Evolutionary conservation across 202 grass and related monocot genomes (phyloP), one percentile per base, ranked within the genome.

Genomic region (Digitaria exilis): DNA sequence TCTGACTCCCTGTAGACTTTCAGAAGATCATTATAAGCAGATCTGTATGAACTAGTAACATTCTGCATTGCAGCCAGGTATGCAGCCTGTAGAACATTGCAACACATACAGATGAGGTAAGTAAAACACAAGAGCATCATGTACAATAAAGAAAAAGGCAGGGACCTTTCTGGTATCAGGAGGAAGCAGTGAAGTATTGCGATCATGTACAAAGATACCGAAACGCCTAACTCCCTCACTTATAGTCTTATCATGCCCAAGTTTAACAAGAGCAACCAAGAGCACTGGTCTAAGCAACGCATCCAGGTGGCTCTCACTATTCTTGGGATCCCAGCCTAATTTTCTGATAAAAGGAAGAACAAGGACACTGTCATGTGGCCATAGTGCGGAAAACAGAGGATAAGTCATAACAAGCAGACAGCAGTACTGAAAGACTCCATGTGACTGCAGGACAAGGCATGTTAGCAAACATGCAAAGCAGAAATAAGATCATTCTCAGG

Each of bases 91-190:
- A 89, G 72, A 71, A 85, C 51, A 87, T 61, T 22, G 11, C 13
- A 82, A 61, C 28, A 87, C 67, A 81, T 14, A 69, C n/a, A 80
- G 17, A 58, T 50, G 18, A 87, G 32, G 49, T 19, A 51, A 72
- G 55, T 68, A 41, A 55, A 60, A 69, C 17, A 19, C 69, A 83
- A 71, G 26, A 73, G 3, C 19, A 54, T 19, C 51, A 84, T 37
- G 42, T 31, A 75, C 72, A 70, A 75, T 49, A 76, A 56, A 9
- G 44, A 42, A 81, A 83, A 74, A 62, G 65, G 56, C 35, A 58
- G 32, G 59, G 76, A 98, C 96, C 87, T 91, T 90, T 98, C 92
- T 92, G 76, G 82, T 98, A 80, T 98, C 87, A 34, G 96, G 87
- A 82, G 68, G 83, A 79, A 98, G 86, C 84, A 95, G 71, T 37